These are phyloP conservation scores for Dissophora globulifera DNA, from an alignment of 192 early-diverging fungal species.

Conservation along the genomic window DNA sequence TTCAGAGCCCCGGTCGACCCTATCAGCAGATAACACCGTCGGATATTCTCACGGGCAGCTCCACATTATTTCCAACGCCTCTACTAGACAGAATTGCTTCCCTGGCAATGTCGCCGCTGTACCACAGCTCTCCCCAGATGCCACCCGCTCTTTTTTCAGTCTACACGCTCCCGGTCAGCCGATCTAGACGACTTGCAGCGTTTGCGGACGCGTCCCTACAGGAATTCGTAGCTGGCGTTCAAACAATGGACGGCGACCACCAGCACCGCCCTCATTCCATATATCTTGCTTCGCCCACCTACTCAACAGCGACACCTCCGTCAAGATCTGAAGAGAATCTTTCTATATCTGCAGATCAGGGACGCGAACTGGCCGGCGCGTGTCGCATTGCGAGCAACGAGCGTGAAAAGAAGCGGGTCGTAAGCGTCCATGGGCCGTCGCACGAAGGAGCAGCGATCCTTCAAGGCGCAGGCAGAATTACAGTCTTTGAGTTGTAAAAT, in stretches of 20 bases:
- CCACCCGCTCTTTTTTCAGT: background rate
- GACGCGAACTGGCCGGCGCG: background rate
- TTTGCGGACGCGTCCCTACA: background rate
- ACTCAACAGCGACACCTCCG: no score
- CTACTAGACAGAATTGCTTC: background rate
- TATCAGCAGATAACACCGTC: background rate
- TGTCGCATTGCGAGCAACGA: slow-evolving; percentile 21
- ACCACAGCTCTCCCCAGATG: no score
- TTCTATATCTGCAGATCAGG: background rate
- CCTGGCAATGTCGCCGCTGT: no score
- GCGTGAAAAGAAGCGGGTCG: slow-evolving; percentile 2
- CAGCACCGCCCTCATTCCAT: no score
- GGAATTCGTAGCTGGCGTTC: no score
- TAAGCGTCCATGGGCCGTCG: slow-evolving; percentile 6
- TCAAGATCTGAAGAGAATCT: no score
- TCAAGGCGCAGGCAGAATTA: slow-evolving; percentile 3
- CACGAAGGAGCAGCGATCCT: background rate
- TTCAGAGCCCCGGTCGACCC: slow-evolving; percentile 8
- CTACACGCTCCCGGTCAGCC: background rate
- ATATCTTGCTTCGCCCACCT: no score
- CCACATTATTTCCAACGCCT: background rate
- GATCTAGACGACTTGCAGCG: background rate
- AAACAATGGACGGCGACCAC: no score
- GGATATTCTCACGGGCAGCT: background rate
- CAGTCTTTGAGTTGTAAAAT: slow-evolving; percentile 18